These are phyloP conservation scores for Albugo laibachii DNA, from an alignment of 352 stramenopile species.

Conservation along the genomic window DNA sequence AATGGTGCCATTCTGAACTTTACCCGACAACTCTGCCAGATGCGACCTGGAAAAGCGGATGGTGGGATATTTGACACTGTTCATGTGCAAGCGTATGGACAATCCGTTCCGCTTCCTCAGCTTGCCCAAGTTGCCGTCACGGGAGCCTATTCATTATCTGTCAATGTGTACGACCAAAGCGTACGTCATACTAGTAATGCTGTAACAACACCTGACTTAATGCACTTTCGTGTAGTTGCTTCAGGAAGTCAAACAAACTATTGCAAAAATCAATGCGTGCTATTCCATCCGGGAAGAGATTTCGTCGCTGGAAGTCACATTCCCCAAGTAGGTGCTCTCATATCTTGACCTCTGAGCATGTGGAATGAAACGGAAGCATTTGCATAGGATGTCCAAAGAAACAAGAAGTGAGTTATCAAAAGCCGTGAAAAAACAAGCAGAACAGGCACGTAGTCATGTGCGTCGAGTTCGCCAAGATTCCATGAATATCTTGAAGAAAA, in stretches of 20 bases:
- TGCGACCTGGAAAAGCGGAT: constrained; percentile 58
- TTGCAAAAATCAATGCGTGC: constrained; percentile 55
- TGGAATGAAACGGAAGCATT: constrained; percentile 1
- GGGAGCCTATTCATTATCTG: constrained; percentile 33
- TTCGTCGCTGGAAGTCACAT: constrained; percentile 46
- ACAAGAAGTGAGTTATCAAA: constrained; percentile 61
- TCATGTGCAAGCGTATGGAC: constrained; percentile 57
- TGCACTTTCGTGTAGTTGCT: constrained; percentile 21
- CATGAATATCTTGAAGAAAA: constrained; percentile 68
- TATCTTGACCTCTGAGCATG: background rate
- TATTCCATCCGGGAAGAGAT: constrained; percentile 52
- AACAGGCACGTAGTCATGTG: constrained; percentile 61
- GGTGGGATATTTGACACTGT: constrained; percentile 69
- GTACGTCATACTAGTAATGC: constrained; percentile 10
- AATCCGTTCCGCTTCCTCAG: constrained; percentile 56
- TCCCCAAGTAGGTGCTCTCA: constrained; percentile 38
- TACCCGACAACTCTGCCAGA: constrained; percentile 45
- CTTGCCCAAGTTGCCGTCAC: constrained; percentile 54
- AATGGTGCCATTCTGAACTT: constrained; percentile 54
- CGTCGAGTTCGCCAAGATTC: constrained; percentile 67
- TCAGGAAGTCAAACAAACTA: constrained; percentile 42
- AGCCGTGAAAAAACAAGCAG: constrained; percentile 63
- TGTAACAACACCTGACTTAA: background rate
- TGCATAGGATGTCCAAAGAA: constrained; percentile 62
- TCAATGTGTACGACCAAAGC: constrained; percentile 66